Evolutionary conservation across 75 land plant species (phyloP).

Genomic region (Pinus tabuliformis): DNA sequence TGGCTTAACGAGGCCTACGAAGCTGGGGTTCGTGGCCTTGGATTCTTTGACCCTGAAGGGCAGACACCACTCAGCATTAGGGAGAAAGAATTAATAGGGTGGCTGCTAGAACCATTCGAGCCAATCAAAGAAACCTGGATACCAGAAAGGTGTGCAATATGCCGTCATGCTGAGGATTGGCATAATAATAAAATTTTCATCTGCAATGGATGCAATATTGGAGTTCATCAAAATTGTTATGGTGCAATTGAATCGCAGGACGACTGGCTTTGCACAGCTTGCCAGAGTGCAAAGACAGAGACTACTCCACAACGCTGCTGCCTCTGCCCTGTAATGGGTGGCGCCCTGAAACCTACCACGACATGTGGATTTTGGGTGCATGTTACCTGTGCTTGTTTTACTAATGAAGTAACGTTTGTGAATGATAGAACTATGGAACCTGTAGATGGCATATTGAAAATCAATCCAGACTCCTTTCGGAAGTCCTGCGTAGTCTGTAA

Average conservation of each 20-base stretch:
- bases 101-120: conserved; percentile 48
- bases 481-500: conserved; percentile 79
- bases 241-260: conserved; percentile 62
- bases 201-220: conserved; percentile 94
- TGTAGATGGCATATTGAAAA: conserved; percentile 79
- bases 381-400: conserved; percentile 94
- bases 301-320: conserved; percentile 70
- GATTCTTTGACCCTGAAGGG: conserved; percentile 25
- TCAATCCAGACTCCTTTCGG: conserved; percentile 52
- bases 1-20: conserved; percentile 16
- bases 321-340: conserved; percentile 97
- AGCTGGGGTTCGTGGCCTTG: conserved; percentile 31
- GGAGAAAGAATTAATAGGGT: conserved; percentile 49
- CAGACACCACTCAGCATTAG: conserved; percentile 18
- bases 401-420: conserved; percentile 69
- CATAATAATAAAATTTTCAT: conserved; percentile 90
- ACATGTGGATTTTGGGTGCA: conserved; percentile 83
- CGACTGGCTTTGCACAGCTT: conserved; percentile 88
- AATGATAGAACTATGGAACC: conserved; percentile 84
- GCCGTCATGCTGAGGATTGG: conserved; percentile 83
- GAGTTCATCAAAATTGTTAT: conserved; percentile 98
- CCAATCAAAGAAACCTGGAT: conserved; percentile 81
- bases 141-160: conserved; percentile 85
- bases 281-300: conserved; percentile 62
- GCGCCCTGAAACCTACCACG: conserved; percentile 89